Percentiles rank a stretch among this genome's conserved stretches.
phyloP scores from a whole-genome alignment of 441 rosid genomes.

The Populus hybrid region DNA sequence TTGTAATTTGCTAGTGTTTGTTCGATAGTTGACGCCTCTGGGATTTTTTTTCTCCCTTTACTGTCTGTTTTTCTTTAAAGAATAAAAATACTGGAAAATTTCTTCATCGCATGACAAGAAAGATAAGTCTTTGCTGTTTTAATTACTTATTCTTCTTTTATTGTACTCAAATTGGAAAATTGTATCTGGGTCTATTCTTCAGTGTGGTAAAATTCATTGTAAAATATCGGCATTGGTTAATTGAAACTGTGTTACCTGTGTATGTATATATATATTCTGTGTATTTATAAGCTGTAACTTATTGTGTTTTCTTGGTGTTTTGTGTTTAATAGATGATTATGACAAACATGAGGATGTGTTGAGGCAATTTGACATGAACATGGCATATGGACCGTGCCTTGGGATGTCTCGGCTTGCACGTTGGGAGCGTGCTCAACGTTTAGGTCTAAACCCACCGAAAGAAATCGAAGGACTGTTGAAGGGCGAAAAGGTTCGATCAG shows the following conservation, averaged over 20 bases:
- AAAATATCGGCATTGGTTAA: neutral
- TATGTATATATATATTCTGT: neutral
- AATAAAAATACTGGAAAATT: neutral
- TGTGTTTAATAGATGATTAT: conserved; percentile 31
- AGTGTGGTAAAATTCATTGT: no score
- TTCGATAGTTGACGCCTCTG: neutral
- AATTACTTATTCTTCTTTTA: neutral
- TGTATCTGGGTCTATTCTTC: no score
- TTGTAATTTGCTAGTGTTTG: no score
- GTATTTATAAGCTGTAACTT: neutral
- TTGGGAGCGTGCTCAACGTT: conserved; percentile 58
- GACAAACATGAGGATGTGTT: conserved; percentile 37
- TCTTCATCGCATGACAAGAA: neutral
- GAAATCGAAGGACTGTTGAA: conserved; percentile 44
- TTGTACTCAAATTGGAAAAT: neutral
- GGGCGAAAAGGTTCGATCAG: conserved; percentile 8
- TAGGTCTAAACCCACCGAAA: conserved; percentile 52
- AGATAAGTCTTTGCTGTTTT: neutral
- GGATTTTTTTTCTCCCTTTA: neutral
- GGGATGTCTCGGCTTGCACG: conserved; percentile 56
- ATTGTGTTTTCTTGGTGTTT: neutral
- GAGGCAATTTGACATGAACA: conserved; percentile 69
- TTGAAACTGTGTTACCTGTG: neutral
- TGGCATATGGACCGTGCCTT: conserved; percentile 61
- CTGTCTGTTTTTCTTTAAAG: neutral